Evolutionary conservation across 2,329 filamentous ascomycete genomes (phyloP).

Genomic region (Colletotrichum lupini): DNA sequence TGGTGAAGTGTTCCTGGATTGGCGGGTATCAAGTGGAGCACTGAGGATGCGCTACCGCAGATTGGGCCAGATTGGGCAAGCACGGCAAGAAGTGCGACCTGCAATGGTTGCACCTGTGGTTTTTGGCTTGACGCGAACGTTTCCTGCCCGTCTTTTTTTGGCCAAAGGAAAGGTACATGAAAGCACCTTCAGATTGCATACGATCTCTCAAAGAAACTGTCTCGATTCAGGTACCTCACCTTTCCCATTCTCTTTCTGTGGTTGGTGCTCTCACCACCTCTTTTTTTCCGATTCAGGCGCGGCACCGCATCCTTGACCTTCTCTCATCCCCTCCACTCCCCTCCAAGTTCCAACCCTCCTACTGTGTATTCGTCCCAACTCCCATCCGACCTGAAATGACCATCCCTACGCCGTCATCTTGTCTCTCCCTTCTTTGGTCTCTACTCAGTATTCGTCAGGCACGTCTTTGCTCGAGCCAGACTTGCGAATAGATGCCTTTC

Average conservation of each 20-base stretch:
- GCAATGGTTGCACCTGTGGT: not conserved
- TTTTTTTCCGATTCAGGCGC: not conserved
- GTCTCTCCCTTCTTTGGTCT: not conserved
- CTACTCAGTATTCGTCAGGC: not conserved
- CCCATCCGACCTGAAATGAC: not conserved
- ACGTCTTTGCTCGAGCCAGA: not conserved
- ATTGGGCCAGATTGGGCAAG: constrained; percentile 17
- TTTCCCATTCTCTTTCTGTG: not conserved
- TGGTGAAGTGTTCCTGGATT: constrained; percentile 27
- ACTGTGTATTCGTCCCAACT: not conserved
- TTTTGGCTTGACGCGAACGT: constrained; percentile 19
- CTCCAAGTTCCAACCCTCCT: too few relatives aligned
- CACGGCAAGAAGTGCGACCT: not conserved
- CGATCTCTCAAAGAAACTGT: not conserved
- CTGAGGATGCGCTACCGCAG: not conserved
- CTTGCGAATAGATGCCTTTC: not conserved
- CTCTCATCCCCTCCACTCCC: not conserved
- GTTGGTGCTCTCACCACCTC: not conserved
- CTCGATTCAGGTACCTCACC: not conserved
- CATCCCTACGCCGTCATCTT: constrained; percentile 2
- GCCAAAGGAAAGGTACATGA: not conserved
- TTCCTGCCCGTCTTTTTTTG: not conserved
- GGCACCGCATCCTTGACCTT: not conserved
- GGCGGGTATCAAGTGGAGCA: constrained; percentile 1
- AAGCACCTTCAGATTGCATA: not conserved